These are phyloP conservation scores for Sesbania bispinosa DNA, from an alignment of 306 rosid species.

Conservation along the genomic window DNA sequence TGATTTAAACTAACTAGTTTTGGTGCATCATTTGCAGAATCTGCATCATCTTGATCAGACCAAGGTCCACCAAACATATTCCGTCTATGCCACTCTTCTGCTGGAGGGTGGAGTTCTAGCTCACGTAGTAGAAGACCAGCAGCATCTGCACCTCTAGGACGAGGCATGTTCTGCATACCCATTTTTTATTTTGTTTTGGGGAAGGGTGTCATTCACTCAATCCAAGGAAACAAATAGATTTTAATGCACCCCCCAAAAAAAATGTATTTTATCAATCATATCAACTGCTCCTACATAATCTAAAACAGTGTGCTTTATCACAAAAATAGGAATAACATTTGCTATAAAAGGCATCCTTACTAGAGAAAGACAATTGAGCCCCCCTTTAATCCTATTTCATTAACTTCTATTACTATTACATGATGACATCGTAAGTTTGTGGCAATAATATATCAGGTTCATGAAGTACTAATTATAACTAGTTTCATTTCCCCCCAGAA, in stretches of 20 bases:
- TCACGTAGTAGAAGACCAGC: slow-evolving; percentile 92
- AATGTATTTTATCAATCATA: neutral
- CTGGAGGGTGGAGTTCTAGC: slow-evolving; percentile 94
- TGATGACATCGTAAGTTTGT: neutral
- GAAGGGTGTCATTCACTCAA: neutral
- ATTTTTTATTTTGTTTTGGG: slow-evolving; percentile 18
- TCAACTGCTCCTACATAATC: neutral
- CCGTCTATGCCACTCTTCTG: slow-evolving; percentile 94
- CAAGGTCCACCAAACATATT: slow-evolving; percentile 88
- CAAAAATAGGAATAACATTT: neutral
- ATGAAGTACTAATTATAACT: slow-evolving; percentile 2
- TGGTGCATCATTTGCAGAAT: slow-evolving; percentile 54
- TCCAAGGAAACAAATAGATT: neutral
- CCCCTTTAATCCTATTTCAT: neutral
- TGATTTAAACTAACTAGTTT: slow-evolving; percentile 57
- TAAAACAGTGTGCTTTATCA: neutral
- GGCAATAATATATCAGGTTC: neutral
- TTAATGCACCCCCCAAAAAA: slow-evolving; percentile 11
- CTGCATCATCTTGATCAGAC: slow-evolving; percentile 68
- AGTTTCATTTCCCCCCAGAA: slow-evolving; percentile 9
- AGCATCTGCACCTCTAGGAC: slow-evolving; percentile 95
- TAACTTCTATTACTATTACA: neutral
- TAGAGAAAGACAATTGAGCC: neutral
- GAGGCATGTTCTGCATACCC: slow-evolving; percentile 76
- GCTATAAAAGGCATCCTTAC: neutral